A percentile compares a stretch with the other conserved stretches of the same genome.
These are phyloP conservation scores for Cercis canadensis DNA, from an alignment of 306 rosid species.

Conservation along the genomic window DNA sequence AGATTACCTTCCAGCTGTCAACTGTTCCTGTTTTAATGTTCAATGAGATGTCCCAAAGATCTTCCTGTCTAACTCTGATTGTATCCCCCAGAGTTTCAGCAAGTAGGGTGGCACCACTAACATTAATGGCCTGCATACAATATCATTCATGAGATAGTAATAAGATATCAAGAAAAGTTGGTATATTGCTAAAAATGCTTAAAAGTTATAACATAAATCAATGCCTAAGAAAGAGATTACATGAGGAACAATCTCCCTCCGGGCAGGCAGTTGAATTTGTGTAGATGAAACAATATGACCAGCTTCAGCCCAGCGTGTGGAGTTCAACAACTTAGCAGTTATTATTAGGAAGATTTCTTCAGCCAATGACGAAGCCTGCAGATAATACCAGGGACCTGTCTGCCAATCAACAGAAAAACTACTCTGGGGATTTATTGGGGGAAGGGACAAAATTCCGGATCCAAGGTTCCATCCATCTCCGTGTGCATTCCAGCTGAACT, in stretches of 20 bases:
- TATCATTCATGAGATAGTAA: conserved; percentile 24
- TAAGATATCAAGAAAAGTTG: conserved; percentile 8
- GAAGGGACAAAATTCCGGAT: conserved; percentile 65
- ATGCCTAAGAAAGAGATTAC: conserved; percentile 42
- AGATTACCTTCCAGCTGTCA: conserved; percentile 89
- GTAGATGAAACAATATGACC: conserved; percentile 81
- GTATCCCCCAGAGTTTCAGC: conserved; percentile 61
- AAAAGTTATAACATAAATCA: not conserved
- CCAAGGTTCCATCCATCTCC: conserved; percentile 82
- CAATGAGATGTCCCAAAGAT: conserved; percentile 74
- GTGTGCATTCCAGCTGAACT: conserved; percentile 76
- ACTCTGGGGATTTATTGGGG: conserved; percentile 70
- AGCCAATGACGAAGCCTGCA: conserved; percentile 63
- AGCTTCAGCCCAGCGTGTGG: conserved; percentile 82
- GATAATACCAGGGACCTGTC: conserved; percentile 77
- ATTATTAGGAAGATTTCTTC: conserved; percentile 69
- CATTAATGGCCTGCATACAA: conserved; percentile 64
- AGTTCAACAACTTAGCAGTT: conserved; percentile 64
- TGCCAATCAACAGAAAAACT: conserved; percentile 59
- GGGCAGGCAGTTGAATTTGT: conserved; percentile 80
- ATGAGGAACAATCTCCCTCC: conserved; percentile 56
- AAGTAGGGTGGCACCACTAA: conserved; percentile 43
- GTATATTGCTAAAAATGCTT: conserved; percentile 27
- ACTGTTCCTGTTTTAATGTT: conserved; percentile 70
- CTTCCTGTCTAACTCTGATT: conserved; percentile 59